A percentile compares a stretch with the other conserved stretches of the same genome.
Evolutionary conservation across 257 asterid species (phyloP).

Genomic region (Catharanthus roseus): DNA sequence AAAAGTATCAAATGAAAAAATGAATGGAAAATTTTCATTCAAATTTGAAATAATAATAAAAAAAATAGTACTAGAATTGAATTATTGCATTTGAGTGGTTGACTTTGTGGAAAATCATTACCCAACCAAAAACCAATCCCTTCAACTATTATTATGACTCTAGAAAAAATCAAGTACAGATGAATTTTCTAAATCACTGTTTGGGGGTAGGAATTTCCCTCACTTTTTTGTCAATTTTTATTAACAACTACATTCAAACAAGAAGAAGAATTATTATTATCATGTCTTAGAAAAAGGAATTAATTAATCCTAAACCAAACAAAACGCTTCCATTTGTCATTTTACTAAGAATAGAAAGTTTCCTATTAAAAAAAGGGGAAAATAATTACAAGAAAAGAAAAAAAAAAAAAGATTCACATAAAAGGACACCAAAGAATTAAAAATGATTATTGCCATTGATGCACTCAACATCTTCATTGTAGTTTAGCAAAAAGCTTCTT

Average conservation of each 20-base stretch:
- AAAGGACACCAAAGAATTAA: background rate
- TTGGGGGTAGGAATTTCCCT: background rate
- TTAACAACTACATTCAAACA: background rate
- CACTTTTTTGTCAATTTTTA: background rate
- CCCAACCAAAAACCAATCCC: constrained; percentile 1
- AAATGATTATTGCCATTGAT: background rate
- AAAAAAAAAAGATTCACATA: background rate
- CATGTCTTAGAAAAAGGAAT: background rate
- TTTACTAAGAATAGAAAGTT: background rate
- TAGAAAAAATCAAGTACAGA: no score
- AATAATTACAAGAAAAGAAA: background rate
- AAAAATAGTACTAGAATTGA: background rate
- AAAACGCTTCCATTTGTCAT: background rate
- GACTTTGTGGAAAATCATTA: constrained; percentile 8
- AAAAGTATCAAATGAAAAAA: background rate
- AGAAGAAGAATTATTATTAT: no score
- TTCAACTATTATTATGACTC: no score
- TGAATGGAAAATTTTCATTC: background rate
- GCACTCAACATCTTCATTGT: background rate
- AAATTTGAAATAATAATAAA: constrained; percentile 4
- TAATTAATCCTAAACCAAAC: background rate
- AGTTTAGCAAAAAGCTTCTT: background rate
- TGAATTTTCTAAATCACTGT: background rate
- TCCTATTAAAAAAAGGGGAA: background rate
- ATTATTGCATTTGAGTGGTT: constrained; percentile 9